Evolutionary conservation across 1,139 yeast species (phyloP), one percentile per base, ranked within the genome.

Genomic region (Magnusiomyces magnusii): DNA sequence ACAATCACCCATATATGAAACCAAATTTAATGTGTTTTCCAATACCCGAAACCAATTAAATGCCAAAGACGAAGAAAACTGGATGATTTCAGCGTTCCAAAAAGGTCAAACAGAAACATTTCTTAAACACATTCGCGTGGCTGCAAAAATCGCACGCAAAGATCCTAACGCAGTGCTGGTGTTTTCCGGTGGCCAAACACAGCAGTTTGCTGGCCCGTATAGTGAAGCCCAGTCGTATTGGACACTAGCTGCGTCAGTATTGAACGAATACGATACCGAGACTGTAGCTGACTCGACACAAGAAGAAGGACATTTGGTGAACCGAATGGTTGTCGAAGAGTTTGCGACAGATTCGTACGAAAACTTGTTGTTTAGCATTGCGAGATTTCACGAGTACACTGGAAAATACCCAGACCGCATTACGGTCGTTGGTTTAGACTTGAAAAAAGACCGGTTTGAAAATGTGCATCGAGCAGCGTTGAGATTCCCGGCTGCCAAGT

Each of bases 281-380:
- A 52, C 56, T 56, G 55, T 21, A 28, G 15, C 24, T 31, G 15
- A 51, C 53, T 55, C 50, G 2, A 21, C 28, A n/a, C 53, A 10
- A 21, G 42, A n/a, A 39, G 60, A 55, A n/a, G n/a, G n/a, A n/a
- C n/a, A n/a, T 2, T 47, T 70, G 1, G 57, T 66, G 2, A 62
- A 67, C 17, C 68, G 80, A 39, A 68, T 80, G 2, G 61, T 73
- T 3, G 68, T 80, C 1, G 96, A 89, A 67, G 90, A 85, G 65
- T 86, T 74, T 70, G 92, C 96, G 0, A 74, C 90, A 53, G 96
- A 89, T 69, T 87, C 95, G 1, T 86, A 85, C 69, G 96, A 89
- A 68, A 89, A 89, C 69, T 80, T 88, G 7, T 63, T 87, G 1
- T 87, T 82, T 68, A 82, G 86, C 65, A 65, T 88, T 1, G 78